Percentiles rank a stretch among this genome's conserved stretches.
phyloP scores from a whole-genome alignment of 331 rosid genomes.

The Telfairia occidentalis region DNA sequence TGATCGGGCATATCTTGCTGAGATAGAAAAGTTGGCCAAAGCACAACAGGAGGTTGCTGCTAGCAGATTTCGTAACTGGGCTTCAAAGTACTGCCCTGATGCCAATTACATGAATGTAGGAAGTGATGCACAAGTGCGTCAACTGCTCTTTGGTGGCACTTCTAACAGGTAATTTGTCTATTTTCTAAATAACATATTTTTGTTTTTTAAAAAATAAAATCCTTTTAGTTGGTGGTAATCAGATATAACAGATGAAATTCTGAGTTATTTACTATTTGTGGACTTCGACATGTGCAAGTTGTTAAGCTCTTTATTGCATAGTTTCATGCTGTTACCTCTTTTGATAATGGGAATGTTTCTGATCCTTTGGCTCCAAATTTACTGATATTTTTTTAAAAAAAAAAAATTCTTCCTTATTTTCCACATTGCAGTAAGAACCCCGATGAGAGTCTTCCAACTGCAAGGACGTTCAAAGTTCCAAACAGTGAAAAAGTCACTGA shows the following conservation, averaged over 20 bases:
- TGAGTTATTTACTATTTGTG: not conserved
- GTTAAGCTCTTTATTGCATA: not conserved
- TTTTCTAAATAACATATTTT: not conserved
- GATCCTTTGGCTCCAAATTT: not conserved
- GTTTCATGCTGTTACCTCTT: not conserved
- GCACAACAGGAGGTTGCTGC: conserved; percentile 73
- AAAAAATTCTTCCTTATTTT: not conserved
- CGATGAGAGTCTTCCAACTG: conserved; percentile 44
- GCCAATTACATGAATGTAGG: conserved; percentile 92
- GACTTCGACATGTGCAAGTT: not conserved
- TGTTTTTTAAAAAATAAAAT: not conserved
- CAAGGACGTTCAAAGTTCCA: conserved; percentile 57
- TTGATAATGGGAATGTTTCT: not conserved
- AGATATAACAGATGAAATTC: not conserved
- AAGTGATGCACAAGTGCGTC: conserved; percentile 83
- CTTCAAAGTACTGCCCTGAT: conserved; percentile 64
- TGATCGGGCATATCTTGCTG: conserved; percentile 68
- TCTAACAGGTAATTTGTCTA: conserved; percentile 46
- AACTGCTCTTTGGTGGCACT: conserved; percentile 77
- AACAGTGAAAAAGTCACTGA: conserved; percentile 55
- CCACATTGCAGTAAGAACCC: conserved; percentile 53
- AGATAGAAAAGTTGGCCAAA: conserved; percentile 78
- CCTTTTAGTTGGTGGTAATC: not conserved
- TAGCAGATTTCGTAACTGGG: conserved; percentile 84
- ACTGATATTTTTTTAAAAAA: not conserved